Evolutionary conservation across 2,329 filamentous ascomycete species (phyloP), one percentile per base, ranked within the genome.

Genomic region (Paradendryphiella salina): DNA sequence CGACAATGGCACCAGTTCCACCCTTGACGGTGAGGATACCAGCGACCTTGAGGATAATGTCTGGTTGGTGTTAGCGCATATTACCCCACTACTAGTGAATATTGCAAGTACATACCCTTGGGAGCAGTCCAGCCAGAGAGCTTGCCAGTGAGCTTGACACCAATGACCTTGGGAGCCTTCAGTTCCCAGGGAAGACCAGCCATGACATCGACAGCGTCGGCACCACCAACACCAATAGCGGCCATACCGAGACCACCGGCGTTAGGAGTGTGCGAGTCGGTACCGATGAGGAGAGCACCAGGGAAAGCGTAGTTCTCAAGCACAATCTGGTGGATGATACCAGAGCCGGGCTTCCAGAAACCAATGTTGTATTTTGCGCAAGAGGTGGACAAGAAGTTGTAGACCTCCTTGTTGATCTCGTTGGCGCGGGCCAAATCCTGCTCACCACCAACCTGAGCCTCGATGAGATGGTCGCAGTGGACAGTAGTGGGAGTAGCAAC

Each of bases 341-440:
- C 94, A 74, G 93, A 96, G 67, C 94, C 94, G 61, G 94, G 94
- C 77, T 85, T 90, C 94, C 94, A 99, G 87, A 97, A 97, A 82
- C 94, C 94, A 76, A 97, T 97, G 84, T 97, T 93, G 84, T 97
- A 99, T 83, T 97, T 99, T 73, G 92, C 92, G 76, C 93, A 97
- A 62, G 93, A 89, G 59, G 87, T 86, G 56, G 91, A 85, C 73
- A 99, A 80, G 84, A 99, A 99, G 79, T 97, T 89, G 80, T 97
- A 99, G 66, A 99, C 94, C 79, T 97, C 93, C 84, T 95, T 96
- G 87, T 97, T 97, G 80, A 96, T 96, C 66, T 86, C 84, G 71
- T 93, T 82, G 68, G 94, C 94, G 71, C 93, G 86, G 56, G 85
- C 88, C 76, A 97, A 81, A 88, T 99, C 94, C 85, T 96, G 94